A percentile compares a stretch with the other conserved stretches of the same genome.
phyloP scores from a whole-genome alignment of 2,329 filamentous ascomycete species.

The Ceratocystis alfenasii region DNA sequence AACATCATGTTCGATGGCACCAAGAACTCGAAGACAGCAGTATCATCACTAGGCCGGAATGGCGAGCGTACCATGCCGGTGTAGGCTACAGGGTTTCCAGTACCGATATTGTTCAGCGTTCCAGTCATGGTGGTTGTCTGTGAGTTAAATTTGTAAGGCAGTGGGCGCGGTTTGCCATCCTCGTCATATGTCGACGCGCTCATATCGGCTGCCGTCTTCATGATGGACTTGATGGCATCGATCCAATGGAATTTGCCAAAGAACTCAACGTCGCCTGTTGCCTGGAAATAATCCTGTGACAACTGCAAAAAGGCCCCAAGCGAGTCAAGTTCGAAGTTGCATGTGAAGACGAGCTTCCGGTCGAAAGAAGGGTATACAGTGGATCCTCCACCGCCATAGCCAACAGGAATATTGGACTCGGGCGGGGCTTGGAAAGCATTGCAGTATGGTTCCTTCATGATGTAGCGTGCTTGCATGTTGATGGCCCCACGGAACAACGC shows the following conservation, averaged over 20 bases:
- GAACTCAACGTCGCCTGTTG: constrained; percentile 55
- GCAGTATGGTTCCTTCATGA: constrained; percentile 64
- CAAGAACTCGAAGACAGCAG: constrained; percentile 72
- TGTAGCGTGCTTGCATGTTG: constrained; percentile 58
- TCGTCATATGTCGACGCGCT: constrained; percentile 59
- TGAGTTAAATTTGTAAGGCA: constrained; percentile 66
- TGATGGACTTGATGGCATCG: constrained; percentile 54
- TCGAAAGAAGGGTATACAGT: constrained; percentile 23
- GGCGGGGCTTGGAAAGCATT: constrained; percentile 81
- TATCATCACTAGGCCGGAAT: constrained; percentile 83
- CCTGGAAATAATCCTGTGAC: constrained; percentile 61
- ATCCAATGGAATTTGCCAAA: constrained; percentile 64
- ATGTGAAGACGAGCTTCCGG: constrained; percentile 53
- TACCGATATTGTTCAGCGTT: constrained; percentile 36
- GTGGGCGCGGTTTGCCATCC: constrained; percentile 42
- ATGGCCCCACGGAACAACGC: constrained; percentile 58
- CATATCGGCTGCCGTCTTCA: constrained; percentile 58
- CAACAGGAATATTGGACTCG: constrained; percentile 53
- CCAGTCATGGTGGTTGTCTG: constrained; percentile 40
- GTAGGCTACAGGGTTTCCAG: constrained; percentile 67
- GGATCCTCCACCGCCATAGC: constrained; percentile 21
- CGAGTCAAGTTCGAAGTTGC: constrained; percentile 87
- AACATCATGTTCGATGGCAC: constrained; percentile 88
- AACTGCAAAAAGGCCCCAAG: constrained; percentile 76
- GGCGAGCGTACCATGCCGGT: constrained; percentile 74